These are phyloP conservation scores for Solanum pimpinellifolium DNA, from an alignment of 257 asterid genomes.

Conservation along the genomic window DNA sequence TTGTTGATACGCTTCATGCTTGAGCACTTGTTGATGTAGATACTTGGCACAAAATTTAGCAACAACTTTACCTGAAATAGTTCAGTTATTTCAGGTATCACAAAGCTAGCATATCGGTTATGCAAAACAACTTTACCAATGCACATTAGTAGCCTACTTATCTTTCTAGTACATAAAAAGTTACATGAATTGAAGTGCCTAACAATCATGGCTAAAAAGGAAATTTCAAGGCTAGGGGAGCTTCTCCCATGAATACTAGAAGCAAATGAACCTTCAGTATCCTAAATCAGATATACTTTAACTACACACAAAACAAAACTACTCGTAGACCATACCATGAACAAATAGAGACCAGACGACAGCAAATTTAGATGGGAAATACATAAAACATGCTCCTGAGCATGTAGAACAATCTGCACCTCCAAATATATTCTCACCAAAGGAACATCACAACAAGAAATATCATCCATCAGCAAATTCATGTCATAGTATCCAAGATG, in stretches of 20 bases:
- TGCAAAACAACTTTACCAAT: background rate
- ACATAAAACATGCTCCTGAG: background rate
- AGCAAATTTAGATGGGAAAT: background rate
- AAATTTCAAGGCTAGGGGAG: background rate
- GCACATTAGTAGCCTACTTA: background rate
- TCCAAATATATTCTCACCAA: background rate
- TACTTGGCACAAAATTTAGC: slow-evolving; percentile 97
- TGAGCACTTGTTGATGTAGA: slow-evolving; percentile 93
- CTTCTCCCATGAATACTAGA: background rate
- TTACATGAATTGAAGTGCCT: background rate
- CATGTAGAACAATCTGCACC: background rate
- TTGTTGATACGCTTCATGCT: slow-evolving; percentile 69
- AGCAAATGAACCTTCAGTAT: background rate
- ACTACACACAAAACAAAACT: background rate
- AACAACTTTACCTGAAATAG: slow-evolving; percentile 74
- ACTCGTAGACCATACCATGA: background rate
- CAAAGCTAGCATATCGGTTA: slow-evolving; percentile 1
- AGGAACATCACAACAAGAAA: background rate
- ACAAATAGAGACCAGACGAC: background rate
- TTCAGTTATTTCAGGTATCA: background rate
- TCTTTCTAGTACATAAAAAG: background rate
- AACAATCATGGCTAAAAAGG: background rate
- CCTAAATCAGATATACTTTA: background rate
- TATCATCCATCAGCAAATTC: background rate
- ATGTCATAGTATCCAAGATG: background rate